A percentile compares a stretch with the other conserved stretches of the same genome.
Conservation (phyloP, 2,329 filamentous ascomycete genomes). For the Stachybotrys echinatus region DNA sequence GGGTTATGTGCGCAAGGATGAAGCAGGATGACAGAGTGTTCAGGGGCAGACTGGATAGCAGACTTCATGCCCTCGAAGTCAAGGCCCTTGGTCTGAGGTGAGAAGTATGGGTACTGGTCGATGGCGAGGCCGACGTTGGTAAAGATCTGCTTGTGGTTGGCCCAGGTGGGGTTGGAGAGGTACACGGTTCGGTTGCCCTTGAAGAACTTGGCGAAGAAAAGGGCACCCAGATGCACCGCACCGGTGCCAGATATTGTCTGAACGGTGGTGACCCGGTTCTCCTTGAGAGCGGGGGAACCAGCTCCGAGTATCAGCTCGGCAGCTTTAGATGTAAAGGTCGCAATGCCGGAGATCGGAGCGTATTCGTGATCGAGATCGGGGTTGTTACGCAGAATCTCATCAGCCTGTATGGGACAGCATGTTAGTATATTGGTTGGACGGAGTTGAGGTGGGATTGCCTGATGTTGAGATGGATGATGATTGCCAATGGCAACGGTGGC, state of each 20-base stretch:
- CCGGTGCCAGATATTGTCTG: conserved; percentile 98
- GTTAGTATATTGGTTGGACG: not conserved
- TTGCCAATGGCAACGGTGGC: no score
- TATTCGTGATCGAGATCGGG: conserved; percentile 97
- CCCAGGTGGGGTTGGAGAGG: conserved; percentile 94
- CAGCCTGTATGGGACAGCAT: conserved; percentile 56
- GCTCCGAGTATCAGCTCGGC: conserved; percentile 83
- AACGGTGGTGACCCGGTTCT: conserved; percentile 75
- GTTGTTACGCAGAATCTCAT: conserved; percentile 82
- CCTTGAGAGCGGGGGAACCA: conserved; percentile 73
- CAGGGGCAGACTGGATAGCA: conserved; percentile 64
- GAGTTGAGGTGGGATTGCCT: not conserved
- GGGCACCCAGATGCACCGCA: conserved; percentile 85
- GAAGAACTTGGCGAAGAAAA: conserved; percentile 94
- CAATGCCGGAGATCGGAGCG: conserved; percentile 86
- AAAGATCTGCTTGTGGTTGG: conserved; percentile 99
- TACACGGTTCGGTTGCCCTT: conserved; percentile 70
- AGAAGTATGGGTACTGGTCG: conserved; percentile 91
- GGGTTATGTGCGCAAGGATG: conserved; percentile 98
- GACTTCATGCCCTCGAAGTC: conserved; percentile 86
- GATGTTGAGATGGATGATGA: not conserved
- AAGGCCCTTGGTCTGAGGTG: conserved; percentile 79
- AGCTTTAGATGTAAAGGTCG: conserved; percentile 81
- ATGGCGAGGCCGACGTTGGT: conserved; percentile 76
- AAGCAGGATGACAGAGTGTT: conserved; percentile 80